These are phyloP conservation scores for Camelina laxa DNA, from an alignment of 345 rosid species.

Conservation along the genomic window DNA sequence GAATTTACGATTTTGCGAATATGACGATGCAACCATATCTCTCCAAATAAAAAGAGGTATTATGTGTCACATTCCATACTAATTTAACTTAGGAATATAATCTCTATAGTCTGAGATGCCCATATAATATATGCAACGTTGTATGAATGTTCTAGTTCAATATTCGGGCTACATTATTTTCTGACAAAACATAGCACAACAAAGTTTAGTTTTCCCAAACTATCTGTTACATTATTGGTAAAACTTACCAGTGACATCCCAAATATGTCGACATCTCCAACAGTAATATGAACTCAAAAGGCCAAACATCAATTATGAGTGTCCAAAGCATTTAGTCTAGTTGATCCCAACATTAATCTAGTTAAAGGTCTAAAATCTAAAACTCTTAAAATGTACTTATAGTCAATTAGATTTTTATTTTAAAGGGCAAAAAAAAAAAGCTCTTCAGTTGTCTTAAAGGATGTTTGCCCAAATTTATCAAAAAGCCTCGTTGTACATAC, in stretches of 20 bases:
- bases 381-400: background rate
- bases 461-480: slow-evolving; percentile 8
- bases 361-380: background rate
- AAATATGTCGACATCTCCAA: slow-evolving; percentile 1
- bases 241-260: background rate
- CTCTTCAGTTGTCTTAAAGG: slow-evolving; percentile 28
- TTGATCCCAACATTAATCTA: background rate
- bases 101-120: slow-evolving; percentile 7
- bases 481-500: background rate
- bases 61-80: slow-evolving; percentile 37
- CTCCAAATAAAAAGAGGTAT: slow-evolving; percentile 6
- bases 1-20: slow-evolving; percentile 26
- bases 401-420: background rate
- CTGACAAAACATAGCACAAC: slow-evolving; percentile 11
- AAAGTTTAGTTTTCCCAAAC: background rate
- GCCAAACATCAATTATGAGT: background rate
- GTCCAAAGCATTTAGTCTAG: slow-evolving; percentile 3
- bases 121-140: slow-evolving; percentile 8
- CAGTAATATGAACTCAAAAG: background rate
- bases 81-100: background rate
- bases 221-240: background rate
- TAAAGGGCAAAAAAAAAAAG: background rate
- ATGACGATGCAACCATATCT: slow-evolving; percentile 41
- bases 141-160: slow-evolving; percentile 8
- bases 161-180: slow-evolving; percentile 30